These are phyloP conservation scores for Entomortierella lignicola DNA, from an alignment of 192 early-diverging fungal genomes.

Conservation along the genomic window DNA sequence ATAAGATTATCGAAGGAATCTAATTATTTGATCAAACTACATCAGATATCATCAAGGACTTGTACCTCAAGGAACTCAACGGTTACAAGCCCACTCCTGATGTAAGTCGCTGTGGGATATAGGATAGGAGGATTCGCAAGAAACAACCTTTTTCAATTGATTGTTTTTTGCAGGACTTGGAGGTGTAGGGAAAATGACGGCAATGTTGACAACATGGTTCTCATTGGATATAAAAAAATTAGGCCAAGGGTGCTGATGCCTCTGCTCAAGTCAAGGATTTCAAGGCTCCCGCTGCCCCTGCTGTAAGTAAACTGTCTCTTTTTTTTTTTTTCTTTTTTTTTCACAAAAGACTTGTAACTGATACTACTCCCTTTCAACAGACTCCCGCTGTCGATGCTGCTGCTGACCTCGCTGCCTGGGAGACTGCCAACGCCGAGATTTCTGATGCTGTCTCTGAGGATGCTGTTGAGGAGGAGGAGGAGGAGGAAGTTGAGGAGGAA, in stretches of 20 bases:
- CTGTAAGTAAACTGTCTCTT: too few relatives aligned
- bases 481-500: constrained; percentile 43
- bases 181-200: neutral
- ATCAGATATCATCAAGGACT: constrained; percentile 65
- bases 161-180: too few relatives aligned
- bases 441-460: constrained; percentile 44
- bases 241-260: constrained; percentile 45
- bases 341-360: too few relatives aligned
- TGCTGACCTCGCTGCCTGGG: constrained; percentile 52
- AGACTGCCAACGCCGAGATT: constrained; percentile 52
- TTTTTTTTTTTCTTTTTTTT: too few relatives aligned
- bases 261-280: constrained; percentile 55
- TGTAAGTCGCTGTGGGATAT: constrained; percentile 22
- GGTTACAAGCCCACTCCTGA: constrained; percentile 62
- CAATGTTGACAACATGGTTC: neutral
- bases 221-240: neutral
- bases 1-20: neutral
- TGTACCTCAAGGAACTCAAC: constrained; percentile 69
- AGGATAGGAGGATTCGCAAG: neutral
- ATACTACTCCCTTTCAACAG: neutral
- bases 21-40: neutral
- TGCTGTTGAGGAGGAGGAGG: constrained; percentile 34
- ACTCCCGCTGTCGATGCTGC: constrained; percentile 34
- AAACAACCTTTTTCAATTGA: too few relatives aligned
- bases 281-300: constrained; percentile 44